Base-by-base conservation (phyloP, 805 yeast species). In the Teunomyces funiuensis region DNA sequence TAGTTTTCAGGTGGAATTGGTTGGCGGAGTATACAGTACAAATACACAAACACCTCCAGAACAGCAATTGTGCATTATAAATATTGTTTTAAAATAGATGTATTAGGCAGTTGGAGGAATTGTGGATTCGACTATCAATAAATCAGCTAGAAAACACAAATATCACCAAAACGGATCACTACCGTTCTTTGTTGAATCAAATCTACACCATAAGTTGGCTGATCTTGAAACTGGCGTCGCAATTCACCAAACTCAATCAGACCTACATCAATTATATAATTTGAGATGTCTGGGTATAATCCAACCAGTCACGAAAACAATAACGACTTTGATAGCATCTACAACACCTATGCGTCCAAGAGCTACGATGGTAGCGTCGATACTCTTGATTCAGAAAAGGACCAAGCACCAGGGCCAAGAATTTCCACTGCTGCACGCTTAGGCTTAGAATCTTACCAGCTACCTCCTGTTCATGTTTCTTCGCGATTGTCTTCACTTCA, bases 271-370 rank as follows among this genome's bases (percentile, higher is more conserved):
- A 26, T 28, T 26, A 4, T 8, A 28, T 4, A n/a, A 10, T 14
- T 7, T 15, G 14, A 4, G 23, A 31, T 31, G 34, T 31, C 34
- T 31, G 34, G 34, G 11, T 31, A 17, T 16, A 31, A 31, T 17
- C 19, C 34, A 23, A 31, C 25, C 20, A 10, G 25, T 6, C 34
- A 31, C 2, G 34, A 20, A 6, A 31, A 17, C 25, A 19, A 43
- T 13, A 44, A 43, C 13, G 66, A 63, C 31, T 44, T 65, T 28
- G 61, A 61, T 42, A 36, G 42, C 29, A 63, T 65, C 22, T 65
- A 55, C 44, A 44, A 46, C 42, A 44, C 42, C 10, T 50, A 52
- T 39, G 37, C 45, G 33, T 36, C 16, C 15, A 16, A 17, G 7
- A 27, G 22, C 25, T 28, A 33, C 25, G 43, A 50, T 22, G 51